Conservation (phyloP, 495 filamentous ascomycete genomes). For the Arthonia radiata region DNA sequence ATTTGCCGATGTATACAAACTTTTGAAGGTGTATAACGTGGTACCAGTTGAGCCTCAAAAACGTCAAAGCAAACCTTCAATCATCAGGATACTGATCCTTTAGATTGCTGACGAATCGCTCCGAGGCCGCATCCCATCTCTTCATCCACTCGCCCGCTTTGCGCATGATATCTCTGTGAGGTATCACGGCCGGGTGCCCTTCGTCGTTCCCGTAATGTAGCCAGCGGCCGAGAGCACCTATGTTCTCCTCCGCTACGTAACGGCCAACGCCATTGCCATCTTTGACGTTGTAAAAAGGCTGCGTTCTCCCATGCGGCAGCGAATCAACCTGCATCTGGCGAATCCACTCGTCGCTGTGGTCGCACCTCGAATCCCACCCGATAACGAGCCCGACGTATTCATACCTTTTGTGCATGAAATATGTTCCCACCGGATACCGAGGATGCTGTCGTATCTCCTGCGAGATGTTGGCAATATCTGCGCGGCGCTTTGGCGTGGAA, state of each 20-base stretch:
- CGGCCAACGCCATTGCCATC: too few relatives aligned
- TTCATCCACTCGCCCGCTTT: slow-evolving; percentile 68
- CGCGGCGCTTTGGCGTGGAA: too few relatives aligned
- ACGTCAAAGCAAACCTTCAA: too few relatives aligned
- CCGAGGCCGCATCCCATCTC: slow-evolving; percentile 42
- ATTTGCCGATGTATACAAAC: too few relatives aligned
- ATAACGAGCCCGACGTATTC: slow-evolving; percentile 56
- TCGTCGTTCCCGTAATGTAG: neutral
- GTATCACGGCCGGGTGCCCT: too few relatives aligned
- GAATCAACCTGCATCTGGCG: slow-evolving; percentile 35
- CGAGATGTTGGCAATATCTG: too few relatives aligned
- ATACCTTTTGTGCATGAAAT: slow-evolving; percentile 66
- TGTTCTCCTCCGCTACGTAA: slow-evolving; percentile 76
- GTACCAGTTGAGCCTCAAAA: too few relatives aligned
- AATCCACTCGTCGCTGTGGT: slow-evolving; percentile 30
- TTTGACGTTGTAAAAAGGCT: slow-evolving; percentile 64
- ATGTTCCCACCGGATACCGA: slow-evolving; percentile 72
- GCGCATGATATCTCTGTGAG: neutral
- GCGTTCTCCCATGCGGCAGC: slow-evolving; percentile 33
- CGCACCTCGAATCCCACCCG: slow-evolving; percentile 52
- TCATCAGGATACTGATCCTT: slow-evolving; percentile 70
- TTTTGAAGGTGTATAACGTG: too few relatives aligned
- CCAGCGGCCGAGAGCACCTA: slow-evolving; percentile 16
- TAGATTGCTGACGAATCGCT: slow-evolving; percentile 67
- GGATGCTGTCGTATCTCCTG: too few relatives aligned